A percentile compares a stretch with the other conserved stretches of the same genome.
Conservation (phyloP, 768 basidiomycete genomes). For the Rhodocollybia butyracea region DNA sequence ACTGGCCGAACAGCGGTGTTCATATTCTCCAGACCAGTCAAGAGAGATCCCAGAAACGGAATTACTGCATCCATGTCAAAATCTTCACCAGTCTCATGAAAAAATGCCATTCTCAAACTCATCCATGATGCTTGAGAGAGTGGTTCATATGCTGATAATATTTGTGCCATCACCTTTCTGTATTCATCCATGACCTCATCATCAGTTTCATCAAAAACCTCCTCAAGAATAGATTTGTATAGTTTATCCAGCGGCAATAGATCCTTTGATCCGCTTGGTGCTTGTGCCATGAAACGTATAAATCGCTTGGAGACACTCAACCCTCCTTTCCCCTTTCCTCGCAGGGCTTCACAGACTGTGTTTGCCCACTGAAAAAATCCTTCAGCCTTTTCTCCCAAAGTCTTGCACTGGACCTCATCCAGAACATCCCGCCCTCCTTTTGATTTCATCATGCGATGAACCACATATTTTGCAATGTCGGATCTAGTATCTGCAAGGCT, state of each 20-base stretch:
- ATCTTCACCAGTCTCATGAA: not conserved
- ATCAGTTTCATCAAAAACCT: not conserved
- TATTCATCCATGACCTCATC: not conserved
- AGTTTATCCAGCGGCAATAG: not conserved
- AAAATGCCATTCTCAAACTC: not conserved
- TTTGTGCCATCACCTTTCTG: not conserved
- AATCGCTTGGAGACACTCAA: not conserved
- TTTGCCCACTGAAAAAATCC: not conserved
- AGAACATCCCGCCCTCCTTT: not conserved
- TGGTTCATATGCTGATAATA: constrained; percentile 1
- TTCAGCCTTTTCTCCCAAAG: not conserved
- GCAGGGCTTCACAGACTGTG: not conserved
- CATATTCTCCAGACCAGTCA: not conserved
- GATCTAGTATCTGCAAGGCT: not conserved
- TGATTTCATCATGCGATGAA: not conserved
- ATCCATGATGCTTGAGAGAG: not conserved
- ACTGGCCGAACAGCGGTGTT: not conserved
- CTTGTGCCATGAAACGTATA: not conserved
- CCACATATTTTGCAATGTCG: not conserved
- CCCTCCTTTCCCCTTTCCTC: not conserved
- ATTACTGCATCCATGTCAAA: not conserved
- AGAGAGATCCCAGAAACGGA: constrained; percentile 1
- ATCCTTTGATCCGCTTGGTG: not conserved
- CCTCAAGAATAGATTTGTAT: not conserved
- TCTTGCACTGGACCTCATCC: not conserved